These are phyloP conservation scores for Termitomyces sp. DNA, from an alignment of 768 basidiomycete genomes.

Conservation along the genomic window DNA sequence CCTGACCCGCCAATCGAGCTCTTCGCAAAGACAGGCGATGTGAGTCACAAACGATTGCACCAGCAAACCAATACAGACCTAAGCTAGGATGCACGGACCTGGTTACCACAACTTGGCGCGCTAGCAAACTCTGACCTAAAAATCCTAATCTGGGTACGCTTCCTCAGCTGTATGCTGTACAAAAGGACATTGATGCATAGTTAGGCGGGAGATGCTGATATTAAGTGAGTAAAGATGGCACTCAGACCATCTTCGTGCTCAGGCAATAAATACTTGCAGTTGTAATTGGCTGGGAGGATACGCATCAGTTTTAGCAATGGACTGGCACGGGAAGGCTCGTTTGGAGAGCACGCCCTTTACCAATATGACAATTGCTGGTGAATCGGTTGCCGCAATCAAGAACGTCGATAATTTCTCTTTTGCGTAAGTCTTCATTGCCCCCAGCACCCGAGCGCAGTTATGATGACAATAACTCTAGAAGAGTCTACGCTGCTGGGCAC, in stretches of 20 bases:
- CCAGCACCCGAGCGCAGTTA: too few relatives aligned
- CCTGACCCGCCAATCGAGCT: conserved; percentile 35
- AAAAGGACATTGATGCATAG: conserved; percentile 19
- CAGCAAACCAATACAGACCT: conserved; percentile 23
- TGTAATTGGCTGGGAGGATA: conserved; percentile 49
- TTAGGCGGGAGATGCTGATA: conserved; percentile 48
- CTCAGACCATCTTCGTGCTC: conserved; percentile 42
- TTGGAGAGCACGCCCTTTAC: conserved; percentile 35
- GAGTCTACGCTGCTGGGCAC: conserved; percentile 58
- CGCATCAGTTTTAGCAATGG: conserved; percentile 37
- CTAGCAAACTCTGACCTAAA: conserved; percentile 43
- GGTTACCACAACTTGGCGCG: conserved; percentile 45
- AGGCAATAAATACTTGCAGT: conserved; percentile 30
- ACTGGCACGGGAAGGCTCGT: conserved; percentile 41
- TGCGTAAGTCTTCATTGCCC: conserved; percentile 42
- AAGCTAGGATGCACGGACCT: conserved; percentile 49
- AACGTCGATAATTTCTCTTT: conserved; percentile 68
- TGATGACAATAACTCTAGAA: conserved; percentile 20
- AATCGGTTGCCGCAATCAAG: conserved; percentile 53
- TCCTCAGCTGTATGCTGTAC: neutral
- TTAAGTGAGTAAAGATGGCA: conserved; percentile 33
- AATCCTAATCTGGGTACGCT: conserved; percentile 49
- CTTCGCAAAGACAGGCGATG: conserved; percentile 56
- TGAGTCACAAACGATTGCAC: conserved; percentile 36
- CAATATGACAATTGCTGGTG: conserved; percentile 56